These are phyloP conservation scores for Pythium folliculosum DNA, from an alignment of 352 stramenopile genomes.

Conservation along the genomic window DNA sequence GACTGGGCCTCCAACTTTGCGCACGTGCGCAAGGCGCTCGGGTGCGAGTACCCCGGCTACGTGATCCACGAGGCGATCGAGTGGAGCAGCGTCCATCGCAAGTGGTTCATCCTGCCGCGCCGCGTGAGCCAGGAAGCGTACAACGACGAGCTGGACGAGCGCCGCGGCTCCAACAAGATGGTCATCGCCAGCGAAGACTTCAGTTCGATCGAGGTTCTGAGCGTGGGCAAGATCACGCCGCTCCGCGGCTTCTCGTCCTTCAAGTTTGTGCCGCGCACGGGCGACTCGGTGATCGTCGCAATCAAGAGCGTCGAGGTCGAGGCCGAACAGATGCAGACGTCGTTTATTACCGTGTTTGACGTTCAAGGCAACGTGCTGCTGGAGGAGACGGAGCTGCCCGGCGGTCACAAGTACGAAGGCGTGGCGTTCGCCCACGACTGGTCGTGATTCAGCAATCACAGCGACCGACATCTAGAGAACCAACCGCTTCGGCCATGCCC, in stretches of 20 bases:
- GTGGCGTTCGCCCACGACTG: constrained; percentile 90
- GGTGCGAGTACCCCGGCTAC: constrained; percentile 91
- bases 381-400: constrained; percentile 90
- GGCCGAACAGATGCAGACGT: constrained; percentile 88
- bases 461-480: constrained; percentile 6
- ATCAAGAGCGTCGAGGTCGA: constrained; percentile 94
- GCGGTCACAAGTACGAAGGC: constrained; percentile 92
- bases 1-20: constrained; percentile 95
- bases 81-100: constrained; percentile 92
- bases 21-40: constrained; percentile 91
- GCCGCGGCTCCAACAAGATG: constrained; percentile 88
- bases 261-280: constrained; percentile 92
- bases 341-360: constrained; percentile 93
- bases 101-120: constrained; percentile 98
- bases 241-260: constrained; percentile 93
- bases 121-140: constrained; percentile 95
- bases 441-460: constrained; percentile 19
- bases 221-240: constrained; percentile 82
- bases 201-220: constrained; percentile 72
- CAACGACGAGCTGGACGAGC: constrained; percentile 96
- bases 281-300: constrained; percentile 91
- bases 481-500: neutral
- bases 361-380: constrained; percentile 89
- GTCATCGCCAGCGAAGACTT: constrained; percentile 92
- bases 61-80: constrained; percentile 98